These are phyloP conservation scores for Dictyostelium firmibasis DNA, from an alignment of 78 protist species.

Conservation along the genomic window DNA sequence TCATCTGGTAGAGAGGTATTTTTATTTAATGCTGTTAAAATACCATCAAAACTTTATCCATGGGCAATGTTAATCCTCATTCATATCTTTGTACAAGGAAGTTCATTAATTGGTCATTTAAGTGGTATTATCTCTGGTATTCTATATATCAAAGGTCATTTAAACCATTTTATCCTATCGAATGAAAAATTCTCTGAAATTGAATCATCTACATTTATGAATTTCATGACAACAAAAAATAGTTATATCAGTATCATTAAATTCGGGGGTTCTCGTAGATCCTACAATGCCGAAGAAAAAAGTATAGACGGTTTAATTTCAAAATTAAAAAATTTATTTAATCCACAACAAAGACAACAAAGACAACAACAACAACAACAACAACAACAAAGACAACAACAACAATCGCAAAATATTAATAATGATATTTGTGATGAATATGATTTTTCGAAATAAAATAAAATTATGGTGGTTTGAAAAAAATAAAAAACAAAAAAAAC, in stretches of 20 bases:
- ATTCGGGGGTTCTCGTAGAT: neutral
- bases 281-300: neutral
- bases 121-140: neutral
- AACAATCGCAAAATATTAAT: neutral
- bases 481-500: too few relatives aligned
- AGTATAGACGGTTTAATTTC: neutral
- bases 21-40: neutral
- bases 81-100: neutral
- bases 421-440: neutral
- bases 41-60: neutral
- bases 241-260: neutral
- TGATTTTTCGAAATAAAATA: neutral
- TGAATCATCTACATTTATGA: neutral
- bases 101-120: neutral
- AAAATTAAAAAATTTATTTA: neutral
- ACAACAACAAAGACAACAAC: neutral
- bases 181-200: neutral
- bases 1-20: neutral
- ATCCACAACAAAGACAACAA: neutral
- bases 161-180: neutral
- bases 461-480: neutral
- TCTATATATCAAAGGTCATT: neutral
- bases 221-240: neutral
- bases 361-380: neutral
- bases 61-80: neutral